phyloP scores from a whole-genome alignment of 2,329 filamentous ascomycete genomes.

The Fusarium heterosporum region DNA sequence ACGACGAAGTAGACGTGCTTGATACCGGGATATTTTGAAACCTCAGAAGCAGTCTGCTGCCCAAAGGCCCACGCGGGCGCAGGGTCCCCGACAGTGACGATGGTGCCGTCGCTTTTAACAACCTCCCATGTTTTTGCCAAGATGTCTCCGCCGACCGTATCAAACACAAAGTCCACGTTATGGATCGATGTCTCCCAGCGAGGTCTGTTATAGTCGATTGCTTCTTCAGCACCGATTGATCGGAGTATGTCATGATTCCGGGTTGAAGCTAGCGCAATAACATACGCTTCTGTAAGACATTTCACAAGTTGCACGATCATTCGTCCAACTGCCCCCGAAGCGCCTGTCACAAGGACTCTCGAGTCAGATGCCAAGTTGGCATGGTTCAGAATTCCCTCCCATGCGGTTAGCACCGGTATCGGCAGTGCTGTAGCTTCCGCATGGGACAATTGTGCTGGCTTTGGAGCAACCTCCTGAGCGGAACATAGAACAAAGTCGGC shows the following conservation, averaged over 20 bases:
- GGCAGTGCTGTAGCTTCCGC: slow-evolving; percentile 11
- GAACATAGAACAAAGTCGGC: slow-evolving; percentile 10
- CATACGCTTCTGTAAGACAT: slow-evolving; percentile 31
- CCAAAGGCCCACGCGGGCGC: slow-evolving; percentile 50
- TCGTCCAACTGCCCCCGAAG: slow-evolving; percentile 27
- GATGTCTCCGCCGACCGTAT: slow-evolving; percentile 12
- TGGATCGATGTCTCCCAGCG: slow-evolving; percentile 38
- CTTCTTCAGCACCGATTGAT: slow-evolving; percentile 38
- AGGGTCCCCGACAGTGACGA: slow-evolving; percentile 53
- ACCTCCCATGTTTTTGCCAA: slow-evolving; percentile 48
- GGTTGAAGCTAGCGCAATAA: slow-evolving; percentile 48
- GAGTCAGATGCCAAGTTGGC: fast-evolving
- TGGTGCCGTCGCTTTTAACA: slow-evolving; percentile 47
- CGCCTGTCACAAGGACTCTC: slow-evolving; percentile 12
- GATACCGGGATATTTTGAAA: slow-evolving; percentile 32
- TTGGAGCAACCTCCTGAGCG: neutral
- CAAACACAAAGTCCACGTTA: slow-evolving; percentile 12
- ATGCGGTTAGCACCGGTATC: slow-evolving; percentile 23
- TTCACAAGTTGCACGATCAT: slow-evolving; percentile 49
- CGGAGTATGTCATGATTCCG: slow-evolving; percentile 30
- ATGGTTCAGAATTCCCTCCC: slow-evolving; percentile 20
- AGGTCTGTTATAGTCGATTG: slow-evolving; percentile 44
- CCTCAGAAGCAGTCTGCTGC: slow-evolving; percentile 31
- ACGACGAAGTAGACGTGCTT: slow-evolving; percentile 47
- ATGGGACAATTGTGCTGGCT: slow-evolving; percentile 4